These are phyloP conservation scores for Quercus ilex DNA, from an alignment of 306 rosid genomes.

Conservation along the genomic window DNA sequence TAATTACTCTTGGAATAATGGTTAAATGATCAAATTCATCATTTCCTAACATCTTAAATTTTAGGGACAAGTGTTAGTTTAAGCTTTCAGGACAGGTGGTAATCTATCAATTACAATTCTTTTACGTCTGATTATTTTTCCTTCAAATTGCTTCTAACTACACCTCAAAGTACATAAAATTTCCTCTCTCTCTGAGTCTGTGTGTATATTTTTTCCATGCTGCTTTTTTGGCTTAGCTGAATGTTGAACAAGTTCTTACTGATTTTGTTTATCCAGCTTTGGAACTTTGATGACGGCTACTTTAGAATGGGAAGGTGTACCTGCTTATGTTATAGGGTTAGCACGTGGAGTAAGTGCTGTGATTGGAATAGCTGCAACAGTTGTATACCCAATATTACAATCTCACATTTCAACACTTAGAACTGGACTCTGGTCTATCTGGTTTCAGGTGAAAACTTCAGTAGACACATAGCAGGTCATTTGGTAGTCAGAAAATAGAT, in stretches of 20 bases:
- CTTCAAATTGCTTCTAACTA: background rate
- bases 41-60: too few relatives aligned
- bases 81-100: too few relatives aligned
- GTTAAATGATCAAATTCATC: too few relatives aligned
- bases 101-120: background rate
- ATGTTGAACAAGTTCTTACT: constrained; percentile 16
- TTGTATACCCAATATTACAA: constrained; percentile 58
- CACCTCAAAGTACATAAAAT: background rate
- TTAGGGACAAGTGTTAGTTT: too few relatives aligned
- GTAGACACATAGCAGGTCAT: background rate
- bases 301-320: constrained; percentile 84
- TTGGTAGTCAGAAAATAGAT: background rate
- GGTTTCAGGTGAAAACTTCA: constrained; percentile 67
- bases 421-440: constrained; percentile 84
- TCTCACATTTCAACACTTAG: constrained; percentile 55
- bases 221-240: background rate
- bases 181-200: background rate
- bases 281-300: constrained; percentile 93
- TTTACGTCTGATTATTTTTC: background rate
- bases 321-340: constrained; percentile 68
- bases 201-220: background rate
- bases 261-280: constrained; percentile 46
- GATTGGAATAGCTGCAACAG: constrained; percentile 73
- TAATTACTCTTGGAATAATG: background rate
- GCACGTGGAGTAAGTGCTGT: constrained; percentile 69